Evolutionary conservation across 2,329 filamentous ascomycete genomes (phyloP), one percentile per base, ranked within the genome.

Genomic region (Cercospora berteroae): DNA sequence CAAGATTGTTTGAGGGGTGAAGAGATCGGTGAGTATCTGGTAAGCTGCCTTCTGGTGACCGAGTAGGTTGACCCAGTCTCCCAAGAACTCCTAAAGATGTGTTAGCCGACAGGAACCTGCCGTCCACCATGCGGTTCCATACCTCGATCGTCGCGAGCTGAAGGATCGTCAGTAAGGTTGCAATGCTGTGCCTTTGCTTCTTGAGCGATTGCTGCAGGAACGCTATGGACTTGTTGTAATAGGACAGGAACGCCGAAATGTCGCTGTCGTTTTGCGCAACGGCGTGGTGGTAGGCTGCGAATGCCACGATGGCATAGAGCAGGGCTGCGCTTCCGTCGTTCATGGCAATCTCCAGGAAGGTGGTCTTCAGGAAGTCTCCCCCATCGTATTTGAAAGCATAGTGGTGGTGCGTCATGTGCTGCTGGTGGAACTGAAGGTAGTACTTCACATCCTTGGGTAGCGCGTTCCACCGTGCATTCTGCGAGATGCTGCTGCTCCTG

Each of bases 81-180:
- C 95, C 56, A 98, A 85, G 74, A 93, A 96, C 80, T 98, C 95
- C 93, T 97, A 74, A 18, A 33, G 42, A 36, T 20, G 18, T 18
- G 10, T 62, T 52, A 52, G 55, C 61, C 27, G 55, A 59, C 39
- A 29, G 6, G 23, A 31, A 61, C 65, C 20, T 71, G 66, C 48
- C 42, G 8, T n/a, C 48, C 29, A 33, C n/a, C 20, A 44, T 18
- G 25, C 18, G 27, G 63, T 9, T 20, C 31, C 82, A 75, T 83
- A 96, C 93, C 87, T 99, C 95, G 65, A 97, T 95, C 3, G 92
- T 96, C 64, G 94, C 93, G 60, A 98, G 86, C 75, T 98, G 94
- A 50, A 99, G 81, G 20, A 98, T 94, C 0, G 94, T 96, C 67
- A 97, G 79, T 33, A 98, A 83, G 0, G 90, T 97, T 6, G 89